Evolutionary conservation across 2,329 filamentous ascomycete species (phyloP), one percentile per base, ranked within the genome.

Genomic region (Blastomyces emzantsi): DNA sequence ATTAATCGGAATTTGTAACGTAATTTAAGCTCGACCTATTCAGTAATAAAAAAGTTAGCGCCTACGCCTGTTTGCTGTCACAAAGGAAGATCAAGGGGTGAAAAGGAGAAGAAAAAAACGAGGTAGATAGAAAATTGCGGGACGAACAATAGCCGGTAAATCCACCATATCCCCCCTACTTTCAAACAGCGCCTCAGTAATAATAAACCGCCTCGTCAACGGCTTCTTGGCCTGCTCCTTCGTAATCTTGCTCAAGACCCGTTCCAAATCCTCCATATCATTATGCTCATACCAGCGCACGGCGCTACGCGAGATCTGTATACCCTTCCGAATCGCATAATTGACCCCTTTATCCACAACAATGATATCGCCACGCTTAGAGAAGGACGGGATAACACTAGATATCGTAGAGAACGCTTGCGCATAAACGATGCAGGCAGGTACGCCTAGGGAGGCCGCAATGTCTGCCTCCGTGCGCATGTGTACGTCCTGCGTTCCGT

Each of bases 1-100:
- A 97, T 96, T 63, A 99, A 85, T 70, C 94, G 91, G 81, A 97
- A 99, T 79, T 97, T 99, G 84, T 97, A 97, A 75, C 89, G 90
- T 69, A 92, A 87, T 78, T 97, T 97, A 69, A 99, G 82, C 74
- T 96, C 93, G 67, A 97, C 82, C 88, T 90, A 68, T 3, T 15
- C 8, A 63, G 39, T 28, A 39, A 66, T 65, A 39, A 22, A 63
- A 25, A 39, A 19, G 8, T 52, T 52, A 52, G 49, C 49, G 7
- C 15, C 13, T 15, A 30, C 11, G 15, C 4, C 11, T 25, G 17
- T 13, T 30, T 52, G 9, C 49, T 25, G 2, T 8, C 22, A 52
- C 5, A 52, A 52, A 13, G 11, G 13, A 13, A 52, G 22, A 30
- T 13, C 49, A 30, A 25, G 49, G 9, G 49, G 6, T 13, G 0